phyloP scores from a whole-genome alignment of 2,329 filamentous ascomycete species.

The Scorias spongiosa region DNA sequence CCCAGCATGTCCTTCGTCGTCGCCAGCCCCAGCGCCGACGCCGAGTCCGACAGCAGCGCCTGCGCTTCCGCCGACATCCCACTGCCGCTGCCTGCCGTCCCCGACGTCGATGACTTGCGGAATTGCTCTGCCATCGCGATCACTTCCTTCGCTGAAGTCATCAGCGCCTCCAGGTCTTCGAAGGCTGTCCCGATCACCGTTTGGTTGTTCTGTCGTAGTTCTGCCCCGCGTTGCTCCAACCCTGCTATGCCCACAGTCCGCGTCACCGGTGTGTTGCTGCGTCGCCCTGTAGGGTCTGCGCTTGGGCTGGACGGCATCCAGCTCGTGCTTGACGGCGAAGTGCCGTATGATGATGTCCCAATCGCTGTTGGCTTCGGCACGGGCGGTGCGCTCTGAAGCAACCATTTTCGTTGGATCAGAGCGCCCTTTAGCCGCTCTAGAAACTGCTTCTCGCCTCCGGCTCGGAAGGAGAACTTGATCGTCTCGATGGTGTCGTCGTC shows the following conservation, averaged over 20 bases:
- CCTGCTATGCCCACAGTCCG: conserved; percentile 81
- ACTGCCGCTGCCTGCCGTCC: conserved; percentile 32
- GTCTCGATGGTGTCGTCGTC: conserved; percentile 52
- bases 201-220: conserved; percentile 84
- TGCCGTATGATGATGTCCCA: conserved; percentile 17
- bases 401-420: conserved; percentile 87
- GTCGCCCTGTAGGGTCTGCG: conserved; percentile 8
- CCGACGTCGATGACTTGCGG: conserved; percentile 41
- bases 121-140: conserved; percentile 85
- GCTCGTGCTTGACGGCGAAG: conserved; percentile 21
- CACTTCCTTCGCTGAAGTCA: conserved; percentile 95
- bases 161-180: conserved; percentile 87
- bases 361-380: conserved; percentile 48
- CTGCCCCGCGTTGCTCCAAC: conserved; percentile 69
- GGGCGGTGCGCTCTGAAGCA: conserved; percentile 77
- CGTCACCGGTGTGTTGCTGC: conserved; percentile 17
- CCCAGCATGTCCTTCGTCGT: conserved; percentile 90
- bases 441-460: conserved; percentile 78
- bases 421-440: conserved; percentile 76
- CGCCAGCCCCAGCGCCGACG: conserved; percentile 70
- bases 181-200: conserved; percentile 85
- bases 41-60: conserved; percentile 64
- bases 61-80: conserved; percentile 49
- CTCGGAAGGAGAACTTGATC: conserved; percentile 84
- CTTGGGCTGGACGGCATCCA: conserved; percentile 35